phyloP scores from a whole-genome alignment of 768 basidiomycete species.

The Antrodiella citrinella region DNA sequence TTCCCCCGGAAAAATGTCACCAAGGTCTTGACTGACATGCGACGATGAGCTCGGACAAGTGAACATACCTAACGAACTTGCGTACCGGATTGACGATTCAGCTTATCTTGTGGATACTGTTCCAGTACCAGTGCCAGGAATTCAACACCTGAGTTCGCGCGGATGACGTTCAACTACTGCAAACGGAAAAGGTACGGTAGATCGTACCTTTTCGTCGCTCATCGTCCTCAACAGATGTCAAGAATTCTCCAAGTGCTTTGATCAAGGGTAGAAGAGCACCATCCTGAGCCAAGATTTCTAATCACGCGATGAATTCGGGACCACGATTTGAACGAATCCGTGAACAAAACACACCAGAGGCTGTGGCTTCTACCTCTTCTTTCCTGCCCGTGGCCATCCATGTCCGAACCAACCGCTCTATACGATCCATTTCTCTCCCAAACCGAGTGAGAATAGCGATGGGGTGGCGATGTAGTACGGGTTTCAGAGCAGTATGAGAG shows the following conservation, averaged over 20 bases:
- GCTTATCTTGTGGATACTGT: constrained; percentile 46
- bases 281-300: constrained; percentile 47
- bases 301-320: too few relatives aligned
- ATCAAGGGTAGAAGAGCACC: constrained; percentile 69
- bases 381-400: constrained; percentile 65
- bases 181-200: too few relatives aligned
- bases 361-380: constrained; percentile 48
- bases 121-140: constrained; percentile 69
- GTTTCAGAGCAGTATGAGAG: not conserved
- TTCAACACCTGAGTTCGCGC: constrained; percentile 61
- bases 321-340: too few relatives aligned
- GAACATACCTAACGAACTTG: not conserved
- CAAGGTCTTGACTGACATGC: constrained; percentile 64
- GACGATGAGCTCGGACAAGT: constrained; percentile 8
- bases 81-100: constrained; percentile 81
- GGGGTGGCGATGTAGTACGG: not conserved
- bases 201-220: constrained; percentile 68
- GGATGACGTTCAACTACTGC: not conserved
- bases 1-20: constrained; percentile 79
- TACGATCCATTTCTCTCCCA: constrained; percentile 28
- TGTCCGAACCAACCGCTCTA: constrained; percentile 52
- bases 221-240: constrained; percentile 79
- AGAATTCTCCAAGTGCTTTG: constrained; percentile 77
- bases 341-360: constrained; percentile 42
- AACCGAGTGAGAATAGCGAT: not conserved